Conservation (phyloP, 2,329 filamentous ascomycete genomes). For the Westerdykella aurantiaca region DNA sequence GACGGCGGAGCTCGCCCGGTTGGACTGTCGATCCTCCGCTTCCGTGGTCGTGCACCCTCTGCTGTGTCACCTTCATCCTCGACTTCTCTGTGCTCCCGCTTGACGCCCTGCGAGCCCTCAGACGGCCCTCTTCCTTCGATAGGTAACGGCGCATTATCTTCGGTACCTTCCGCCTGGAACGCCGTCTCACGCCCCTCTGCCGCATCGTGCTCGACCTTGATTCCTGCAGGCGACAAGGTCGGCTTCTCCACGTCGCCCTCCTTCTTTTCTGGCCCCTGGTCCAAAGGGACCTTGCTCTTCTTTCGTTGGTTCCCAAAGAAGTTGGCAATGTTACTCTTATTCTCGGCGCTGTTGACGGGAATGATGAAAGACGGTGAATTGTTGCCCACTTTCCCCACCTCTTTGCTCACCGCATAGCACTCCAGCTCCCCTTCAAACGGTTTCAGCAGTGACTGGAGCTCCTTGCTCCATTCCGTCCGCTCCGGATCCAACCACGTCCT, state of each 20-base stretch:
- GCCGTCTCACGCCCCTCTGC: conserved; percentile 41
- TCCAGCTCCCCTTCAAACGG: conserved; percentile 76
- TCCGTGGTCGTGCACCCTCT: conserved; percentile 34
- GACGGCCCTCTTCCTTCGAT: conserved; percentile 17
- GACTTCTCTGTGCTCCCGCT: conserved; percentile 44
- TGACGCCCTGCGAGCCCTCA: conserved; percentile 36
- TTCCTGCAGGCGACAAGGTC: conserved; percentile 15
- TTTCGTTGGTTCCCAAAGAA: conserved; percentile 67
- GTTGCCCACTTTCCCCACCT: conserved; percentile 91
- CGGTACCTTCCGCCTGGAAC: conserved; percentile 40
- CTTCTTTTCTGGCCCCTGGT: conserved; percentile 11
- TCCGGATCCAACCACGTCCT: conserved; percentile 72
- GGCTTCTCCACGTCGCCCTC: conserved; percentile 19
- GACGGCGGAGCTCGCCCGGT: background rate
- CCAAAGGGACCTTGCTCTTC: conserved; percentile 17
- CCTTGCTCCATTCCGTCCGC: conserved; percentile 65
- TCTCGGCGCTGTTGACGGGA: conserved; percentile 75
- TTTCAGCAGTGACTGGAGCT: conserved; percentile 72
- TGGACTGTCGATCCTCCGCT: conserved; percentile 24
- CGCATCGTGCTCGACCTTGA: conserved; percentile 35
- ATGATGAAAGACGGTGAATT: conserved; percentile 79
- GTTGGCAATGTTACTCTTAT: conserved; percentile 89
- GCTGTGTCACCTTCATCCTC: conserved; percentile 27
- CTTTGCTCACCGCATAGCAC: conserved; percentile 77
- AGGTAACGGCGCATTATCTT: conserved; percentile 51